Evolutionary conservation across 83 land plant species (phyloP), one percentile per base, ranked within the genome.

Genomic region (Thuja plicata): DNA sequence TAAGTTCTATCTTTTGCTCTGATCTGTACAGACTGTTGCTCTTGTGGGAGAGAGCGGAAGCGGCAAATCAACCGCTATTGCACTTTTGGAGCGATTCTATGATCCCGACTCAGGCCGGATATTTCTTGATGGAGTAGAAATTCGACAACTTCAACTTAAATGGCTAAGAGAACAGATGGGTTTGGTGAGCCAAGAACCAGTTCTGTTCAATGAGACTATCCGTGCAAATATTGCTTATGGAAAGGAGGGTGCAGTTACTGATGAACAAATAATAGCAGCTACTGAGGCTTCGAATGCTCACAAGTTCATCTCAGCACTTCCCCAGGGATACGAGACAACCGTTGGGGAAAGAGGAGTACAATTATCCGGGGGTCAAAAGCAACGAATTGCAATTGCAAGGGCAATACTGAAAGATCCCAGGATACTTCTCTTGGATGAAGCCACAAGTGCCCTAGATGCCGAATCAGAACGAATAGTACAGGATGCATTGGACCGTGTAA

Each of bases 31-130:
- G 92, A 91, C 92, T n/a, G 89, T 90, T 79, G 92, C 92, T 15
- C 87, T 91, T 62, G 92, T 91, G 41, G 92, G 92, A 24, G 92
- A 91, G 88, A 91, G 92, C 57, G 92, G 92, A 73, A 91, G 92
- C 45, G 92, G 92, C 8, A 91, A 91, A 62, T 91, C 92, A 54
- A 90, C 92, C 46, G 89, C 74, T 12, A 84, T 91, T 41, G 32
- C 92, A 35, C 41, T 91, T 9, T 52, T 91, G 88, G 87, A 91
- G 88, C 80, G 92, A 52, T 91, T 91, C 85, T 91, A 90, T 52
- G 92, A 91, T 76, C 92, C 92, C n/a, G 92, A 91, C 30, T 87
- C 90, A 73, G 92, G 92, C 37, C 92, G 46, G 30, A 90, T 91
- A 46, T 70, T 84, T 11, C 43, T 91, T 34, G 92, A 91, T 80